A percentile compares a stretch with the other conserved stretches of the same genome.
Evolutionary conservation across 2,329 filamentous ascomycete species (phyloP).

Genomic region (Verticillium klebahnii): DNA sequence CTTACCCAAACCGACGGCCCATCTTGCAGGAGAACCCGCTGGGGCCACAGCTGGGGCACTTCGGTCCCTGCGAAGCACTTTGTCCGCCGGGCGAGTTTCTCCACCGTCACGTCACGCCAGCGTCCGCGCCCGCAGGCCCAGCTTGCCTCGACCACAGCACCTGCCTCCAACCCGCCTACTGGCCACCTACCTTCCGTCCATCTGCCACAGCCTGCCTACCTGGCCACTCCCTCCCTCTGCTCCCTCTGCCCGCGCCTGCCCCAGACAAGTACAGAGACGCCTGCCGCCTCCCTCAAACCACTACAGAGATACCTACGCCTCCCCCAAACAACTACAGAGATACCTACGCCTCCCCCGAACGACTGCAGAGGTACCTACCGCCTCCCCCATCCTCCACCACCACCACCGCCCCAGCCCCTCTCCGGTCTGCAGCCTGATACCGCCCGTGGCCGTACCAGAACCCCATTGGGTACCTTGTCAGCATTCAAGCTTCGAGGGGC

Average conservation of each 20-base stretch:
- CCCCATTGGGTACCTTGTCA: constrained; percentile 12
- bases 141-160: neutral
- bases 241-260: too few species aligned
- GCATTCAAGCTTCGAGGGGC: constrained; percentile 15
- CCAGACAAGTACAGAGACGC: neutral
- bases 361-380: neutral
- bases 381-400: neutral
- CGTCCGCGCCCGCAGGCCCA: neutral
- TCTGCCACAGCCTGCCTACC: too few species aligned
- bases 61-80: neutral
- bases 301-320: neutral
- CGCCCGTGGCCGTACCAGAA: constrained; percentile 2
- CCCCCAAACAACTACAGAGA: neutral
- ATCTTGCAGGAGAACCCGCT: neutral
- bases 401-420: neutral
- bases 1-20: neutral
- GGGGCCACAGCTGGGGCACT: neutral
- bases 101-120: neutral
- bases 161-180: too few species aligned
- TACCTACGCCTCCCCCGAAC: neutral
- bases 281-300: neutral
- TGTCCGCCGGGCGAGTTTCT: neutral
- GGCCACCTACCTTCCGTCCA: too few species aligned
- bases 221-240: too few species aligned
- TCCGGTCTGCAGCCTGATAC: neutral